Evolutionary conservation across 768 basidiomycete genomes (phyloP).

Genomic region (Cystofilobasidium ferigula): DNA sequence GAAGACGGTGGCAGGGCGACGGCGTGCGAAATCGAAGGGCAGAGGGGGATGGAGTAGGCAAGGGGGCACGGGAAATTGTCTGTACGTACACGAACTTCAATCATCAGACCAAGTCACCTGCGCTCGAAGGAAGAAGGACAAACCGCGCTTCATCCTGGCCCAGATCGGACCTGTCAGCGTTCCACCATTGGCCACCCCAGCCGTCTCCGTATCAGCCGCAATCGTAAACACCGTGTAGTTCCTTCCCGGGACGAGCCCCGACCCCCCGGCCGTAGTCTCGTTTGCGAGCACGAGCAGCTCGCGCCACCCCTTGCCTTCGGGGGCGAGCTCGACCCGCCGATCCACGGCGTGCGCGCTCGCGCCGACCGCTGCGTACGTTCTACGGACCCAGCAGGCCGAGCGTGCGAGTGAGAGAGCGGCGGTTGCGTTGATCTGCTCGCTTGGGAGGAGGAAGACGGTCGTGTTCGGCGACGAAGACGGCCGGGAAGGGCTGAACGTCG

Average conservation of each 20-base stretch:
- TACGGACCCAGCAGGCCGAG: conserved; percentile 30
- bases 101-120: neutral
- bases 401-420: conserved; percentile 29
- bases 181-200: conserved; percentile 8
- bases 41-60: conserved; percentile 31
- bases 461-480: conserved; percentile 27
- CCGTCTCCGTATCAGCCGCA: conserved; percentile 23
- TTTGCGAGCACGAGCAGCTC: conserved; percentile 28
- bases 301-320: conserved; percentile 32
- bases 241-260: conserved; percentile 27
- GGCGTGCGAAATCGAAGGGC: conserved; percentile 35
- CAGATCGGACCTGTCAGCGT: conserved; percentile 31
- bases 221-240: conserved; percentile 37
- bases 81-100: conserved; percentile 8
- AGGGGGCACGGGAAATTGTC: conserved; percentile 36
- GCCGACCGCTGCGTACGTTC: conserved; percentile 10
- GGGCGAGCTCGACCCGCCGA: conserved; percentile 22
- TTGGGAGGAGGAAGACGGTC: conserved; percentile 33
- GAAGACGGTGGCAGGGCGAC: conserved; percentile 34
- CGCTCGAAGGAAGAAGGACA: conserved; percentile 8
- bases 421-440: conserved; percentile 23
- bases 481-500: neutral
- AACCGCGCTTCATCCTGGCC: conserved; percentile 37
- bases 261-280: neutral
- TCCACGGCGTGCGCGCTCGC: conserved; percentile 20